phyloP scores from a whole-genome alignment of 2,329 filamentous ascomycete genomes.

The Metarhizium robertsii region DNA sequence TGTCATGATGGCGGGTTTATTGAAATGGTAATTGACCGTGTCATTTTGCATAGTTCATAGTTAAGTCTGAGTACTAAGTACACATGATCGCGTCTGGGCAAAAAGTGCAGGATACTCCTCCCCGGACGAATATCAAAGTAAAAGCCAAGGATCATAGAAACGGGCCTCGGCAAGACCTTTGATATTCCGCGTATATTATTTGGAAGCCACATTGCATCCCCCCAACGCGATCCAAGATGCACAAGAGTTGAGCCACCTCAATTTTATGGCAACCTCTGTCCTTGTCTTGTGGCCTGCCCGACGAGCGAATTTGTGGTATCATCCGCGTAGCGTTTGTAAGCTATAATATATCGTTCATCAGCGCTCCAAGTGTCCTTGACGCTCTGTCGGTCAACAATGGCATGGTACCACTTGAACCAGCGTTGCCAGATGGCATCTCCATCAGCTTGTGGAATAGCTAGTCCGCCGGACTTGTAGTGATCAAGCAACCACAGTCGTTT shows the following conservation, averaged over 20 bases:
- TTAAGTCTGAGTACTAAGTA: too few relatives aligned
- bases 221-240: neutral
- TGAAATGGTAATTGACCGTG: too few relatives aligned
- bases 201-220: too few relatives aligned
- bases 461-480: constrained; percentile 55
- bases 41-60: too few relatives aligned
- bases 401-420: constrained; percentile 56
- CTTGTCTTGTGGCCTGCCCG: constrained; percentile 52
- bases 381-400: constrained; percentile 49
- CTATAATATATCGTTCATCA: constrained; percentile 54
- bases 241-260: neutral
- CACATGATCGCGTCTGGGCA: too few relatives aligned
- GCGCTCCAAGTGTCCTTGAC: constrained; percentile 61
- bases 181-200: too few relatives aligned
- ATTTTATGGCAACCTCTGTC: constrained; percentile 44
- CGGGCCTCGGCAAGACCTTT: too few relatives aligned
- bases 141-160: too few relatives aligned
- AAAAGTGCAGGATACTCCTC: too few relatives aligned
- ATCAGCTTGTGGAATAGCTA: constrained; percentile 37
- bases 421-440: constrained; percentile 52
- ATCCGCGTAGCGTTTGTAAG: constrained; percentile 60
- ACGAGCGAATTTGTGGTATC: constrained; percentile 54
- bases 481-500: constrained; percentile 65
- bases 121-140: too few relatives aligned
- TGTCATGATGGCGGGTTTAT: too few relatives aligned